Conservation (phyloP, 208 protist species). For the Acanthamoeba healyi region DNA sequence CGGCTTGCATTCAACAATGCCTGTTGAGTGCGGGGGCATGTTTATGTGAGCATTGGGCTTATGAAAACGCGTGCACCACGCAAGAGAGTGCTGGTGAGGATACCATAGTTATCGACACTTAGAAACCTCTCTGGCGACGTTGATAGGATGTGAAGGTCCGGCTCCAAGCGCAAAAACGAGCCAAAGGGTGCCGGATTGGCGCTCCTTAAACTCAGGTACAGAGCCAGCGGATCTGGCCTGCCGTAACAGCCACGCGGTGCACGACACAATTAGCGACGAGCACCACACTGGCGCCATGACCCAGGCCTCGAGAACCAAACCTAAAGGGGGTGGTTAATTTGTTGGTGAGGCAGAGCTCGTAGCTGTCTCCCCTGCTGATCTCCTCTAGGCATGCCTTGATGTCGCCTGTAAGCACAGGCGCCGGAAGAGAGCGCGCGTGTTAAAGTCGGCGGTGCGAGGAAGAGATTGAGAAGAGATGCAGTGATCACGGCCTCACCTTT, state of each 20-base stretch:
- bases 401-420: neutral
- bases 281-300: too few species aligned
- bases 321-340: neutral
- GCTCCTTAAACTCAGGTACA: neutral
- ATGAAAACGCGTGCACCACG: too few species aligned
- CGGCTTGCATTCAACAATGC: slow-evolving; percentile 82
- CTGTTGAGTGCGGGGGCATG: neutral
- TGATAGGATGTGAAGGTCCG: slow-evolving; percentile 77
- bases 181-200: slow-evolving; percentile 73
- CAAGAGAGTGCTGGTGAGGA: too few species aligned
- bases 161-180: slow-evolving; percentile 78
- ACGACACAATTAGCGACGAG: too few species aligned
- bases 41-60: neutral
- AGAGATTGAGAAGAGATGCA: neutral
- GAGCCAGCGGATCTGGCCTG: slow-evolving; percentile 33
- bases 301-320: neutral
- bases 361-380: slow-evolving; percentile 63
- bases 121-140: slow-evolving; percentile 83
- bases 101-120: too few species aligned
- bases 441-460: too few species aligned
- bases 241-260: neutral
- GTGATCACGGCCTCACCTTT: neutral
- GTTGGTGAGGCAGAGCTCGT: slow-evolving; percentile 78
- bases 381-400: slow-evolving; percentile 12
- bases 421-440: too few species aligned